Evolutionary conservation across 2,329 filamentous ascomycete species (phyloP).

Genomic region (Clarireedia monteithiana): DNA sequence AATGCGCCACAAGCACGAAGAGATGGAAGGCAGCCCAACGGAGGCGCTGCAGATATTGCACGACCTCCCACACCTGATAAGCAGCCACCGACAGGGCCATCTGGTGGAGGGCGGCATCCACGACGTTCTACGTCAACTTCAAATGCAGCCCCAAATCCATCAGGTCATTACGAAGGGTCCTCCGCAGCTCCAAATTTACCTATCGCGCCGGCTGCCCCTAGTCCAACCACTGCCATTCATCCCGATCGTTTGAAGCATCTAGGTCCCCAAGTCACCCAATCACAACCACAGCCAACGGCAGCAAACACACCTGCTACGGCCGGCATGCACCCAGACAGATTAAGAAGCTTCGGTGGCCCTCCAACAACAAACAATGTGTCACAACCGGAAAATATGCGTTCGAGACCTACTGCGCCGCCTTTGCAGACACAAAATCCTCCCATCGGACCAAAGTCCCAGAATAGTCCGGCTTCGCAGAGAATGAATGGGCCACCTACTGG

Average conservation of each 20-base stretch:
- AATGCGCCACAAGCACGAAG: slow-evolving; percentile 17
- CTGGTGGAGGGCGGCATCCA: slow-evolving; percentile 21
- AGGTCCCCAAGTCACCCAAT: slow-evolving; percentile 26
- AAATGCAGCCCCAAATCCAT: slow-evolving; percentile 12
- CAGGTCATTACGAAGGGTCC: slow-evolving; percentile 23
- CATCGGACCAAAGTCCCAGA: slow-evolving; percentile 26
- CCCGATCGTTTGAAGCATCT: slow-evolving; percentile 41
- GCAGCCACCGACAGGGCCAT: slow-evolving; percentile 29
- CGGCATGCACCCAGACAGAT: slow-evolving; percentile 28
- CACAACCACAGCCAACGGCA: slow-evolving; percentile 30
- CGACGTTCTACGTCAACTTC: slow-evolving; percentile 14
- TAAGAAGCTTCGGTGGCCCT: slow-evolving; percentile 21
- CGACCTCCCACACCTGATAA: slow-evolving; percentile 28
- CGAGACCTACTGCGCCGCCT: slow-evolving; percentile 27
- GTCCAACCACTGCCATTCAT: slow-evolving; percentile 20
- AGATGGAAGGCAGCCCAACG: slow-evolving; percentile 14
- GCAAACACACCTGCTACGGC: slow-evolving; percentile 23
- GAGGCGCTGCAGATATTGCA: slow-evolving; percentile 15
- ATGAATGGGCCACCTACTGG: slow-evolving; percentile 27
- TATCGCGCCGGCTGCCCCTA: slow-evolving; percentile 23
- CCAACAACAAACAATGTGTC: slow-evolving; percentile 23
- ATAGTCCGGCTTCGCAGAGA: slow-evolving; percentile 21
- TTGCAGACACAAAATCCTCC: slow-evolving; percentile 24
- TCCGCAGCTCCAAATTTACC: slow-evolving; percentile 18
- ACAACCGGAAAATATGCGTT: slow-evolving; percentile 27